Conservation (phyloP, 371 early-diverging fungal species). For the Vairimorpha necatrix region DNA sequence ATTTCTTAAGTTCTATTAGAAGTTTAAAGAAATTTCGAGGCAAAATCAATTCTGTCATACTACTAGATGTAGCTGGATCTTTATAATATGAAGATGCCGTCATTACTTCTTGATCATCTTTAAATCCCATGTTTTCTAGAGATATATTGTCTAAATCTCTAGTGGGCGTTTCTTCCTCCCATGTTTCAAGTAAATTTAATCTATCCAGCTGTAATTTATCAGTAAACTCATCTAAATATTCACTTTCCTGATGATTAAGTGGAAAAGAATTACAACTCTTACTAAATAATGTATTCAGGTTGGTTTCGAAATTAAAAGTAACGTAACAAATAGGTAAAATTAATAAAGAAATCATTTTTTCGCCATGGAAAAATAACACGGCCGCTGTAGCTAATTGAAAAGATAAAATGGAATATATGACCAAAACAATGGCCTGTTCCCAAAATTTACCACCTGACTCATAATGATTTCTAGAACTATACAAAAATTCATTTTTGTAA, state of each 20-base stretch:
- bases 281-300: conserved; percentile 50
- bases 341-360: neutral
- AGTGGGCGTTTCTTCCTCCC: conserved; percentile 42
- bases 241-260: conserved; percentile 53
- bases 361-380: conserved; percentile 41
- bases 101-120: conserved; percentile 23
- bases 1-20: conserved; percentile 34
- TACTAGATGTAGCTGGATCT: conserved; percentile 32
- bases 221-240: conserved; percentile 56
- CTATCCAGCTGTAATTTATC: conserved; percentile 34
- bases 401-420: conserved; percentile 58
- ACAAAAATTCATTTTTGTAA: conserved; percentile 64
- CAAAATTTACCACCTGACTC: conserved; percentile 65
- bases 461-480: conserved; percentile 58
- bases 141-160: conserved; percentile 45
- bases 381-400: conserved; percentile 58
- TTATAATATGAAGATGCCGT: conserved; percentile 41
- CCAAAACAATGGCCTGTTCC: conserved; percentile 41
- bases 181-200: conserved; percentile 40
- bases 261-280: conserved; percentile 51
- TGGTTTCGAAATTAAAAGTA: conserved; percentile 38
- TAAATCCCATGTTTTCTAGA: conserved; percentile 32
- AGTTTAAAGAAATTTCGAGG: conserved; percentile 52
- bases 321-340: conserved; percentile 55
- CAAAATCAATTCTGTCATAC: conserved; percentile 41